These are phyloP conservation scores for Mucor ambiguus DNA, from an alignment of 371 early-diverging fungal species.

Conservation along the genomic window DNA sequence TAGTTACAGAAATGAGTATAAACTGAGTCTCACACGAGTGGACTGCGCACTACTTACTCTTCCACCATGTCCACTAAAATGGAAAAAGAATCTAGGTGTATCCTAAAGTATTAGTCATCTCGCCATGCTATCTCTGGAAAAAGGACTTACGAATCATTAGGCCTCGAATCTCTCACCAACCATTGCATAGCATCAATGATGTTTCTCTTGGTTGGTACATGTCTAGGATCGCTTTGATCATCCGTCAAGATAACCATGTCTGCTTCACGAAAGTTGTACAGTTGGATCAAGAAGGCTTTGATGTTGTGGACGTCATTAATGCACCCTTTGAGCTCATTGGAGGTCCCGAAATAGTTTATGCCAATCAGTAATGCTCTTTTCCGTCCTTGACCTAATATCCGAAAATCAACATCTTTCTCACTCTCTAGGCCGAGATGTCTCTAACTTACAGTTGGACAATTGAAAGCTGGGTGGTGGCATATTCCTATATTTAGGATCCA, in stretches of 20 bases:
- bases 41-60: constrained; percentile 31
- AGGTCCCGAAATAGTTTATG: constrained; percentile 65
- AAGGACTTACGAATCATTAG: constrained; percentile 72
- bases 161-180: constrained; percentile 77
- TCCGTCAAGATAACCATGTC: constrained; percentile 86
- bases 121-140: neutral
- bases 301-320: constrained; percentile 90
- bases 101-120: neutral
- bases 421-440: neutral
- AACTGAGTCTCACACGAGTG: neutral
- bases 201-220: constrained; percentile 79
- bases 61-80: constrained; percentile 89
- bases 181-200: constrained; percentile 86
- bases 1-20: neutral
- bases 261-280: constrained; percentile 65
- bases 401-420: neutral
- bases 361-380: constrained; percentile 34
- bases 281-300: constrained; percentile 62
- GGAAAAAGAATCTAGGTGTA: constrained; percentile 68
- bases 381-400: constrained; percentile 33
- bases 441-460: constrained; percentile 64
- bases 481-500: constrained; percentile 20
- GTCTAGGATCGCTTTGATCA: constrained; percentile 65
- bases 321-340: constrained; percentile 73
- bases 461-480: constrained; percentile 49